These are phyloP conservation scores for Dichomitus squalens DNA, from an alignment of 1,284 basidiomycete species.

Conservation along the genomic window DNA sequence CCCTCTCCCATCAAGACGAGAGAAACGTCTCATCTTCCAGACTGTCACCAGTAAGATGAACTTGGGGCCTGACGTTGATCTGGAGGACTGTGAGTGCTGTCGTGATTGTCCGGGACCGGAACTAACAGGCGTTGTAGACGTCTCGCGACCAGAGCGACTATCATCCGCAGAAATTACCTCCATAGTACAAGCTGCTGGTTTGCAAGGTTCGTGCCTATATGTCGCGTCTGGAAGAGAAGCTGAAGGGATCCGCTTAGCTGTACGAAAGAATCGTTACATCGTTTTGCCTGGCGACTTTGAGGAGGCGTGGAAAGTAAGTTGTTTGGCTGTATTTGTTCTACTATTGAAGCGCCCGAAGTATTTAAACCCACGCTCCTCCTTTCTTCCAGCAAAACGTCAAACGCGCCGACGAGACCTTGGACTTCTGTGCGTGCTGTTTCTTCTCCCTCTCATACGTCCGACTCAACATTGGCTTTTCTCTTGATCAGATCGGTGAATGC, in stretches of 20 bases:
- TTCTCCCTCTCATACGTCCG: constrained; percentile 3
- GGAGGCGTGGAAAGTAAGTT: constrained; percentile 95
- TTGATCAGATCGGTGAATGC: constrained; percentile 51
- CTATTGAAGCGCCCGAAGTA: constrained; percentile 35
- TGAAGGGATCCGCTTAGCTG: constrained; percentile 55
- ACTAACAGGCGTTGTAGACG: constrained; percentile 56
- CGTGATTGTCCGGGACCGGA: neutral
- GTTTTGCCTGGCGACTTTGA: constrained; percentile 98
- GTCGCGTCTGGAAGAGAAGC: neutral
- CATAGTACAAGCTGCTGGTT: constrained; percentile 95
- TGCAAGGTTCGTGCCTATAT: constrained; percentile 74
- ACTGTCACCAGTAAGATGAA: constrained; percentile 99
- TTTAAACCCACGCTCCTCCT: constrained; percentile 35
- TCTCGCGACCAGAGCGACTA: constrained; percentile 94
- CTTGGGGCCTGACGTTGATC: constrained; percentile 94
- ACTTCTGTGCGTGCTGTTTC: constrained; percentile 78
- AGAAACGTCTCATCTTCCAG: constrained; percentile 98
- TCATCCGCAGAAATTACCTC: constrained; percentile 96
- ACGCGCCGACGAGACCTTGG: constrained; percentile 89
- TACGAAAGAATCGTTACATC: constrained; percentile 97
- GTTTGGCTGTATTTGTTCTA: constrained; percentile 46
- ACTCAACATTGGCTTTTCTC: constrained; percentile 11
- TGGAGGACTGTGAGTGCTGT: constrained; percentile 87
- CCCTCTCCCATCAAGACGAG: constrained; percentile 91
- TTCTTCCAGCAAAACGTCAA: constrained; percentile 86